Evolutionary conservation across 192 early-diverging fungal species (phyloP), one percentile per base, ranked within the genome.

Genomic region (Obelidium mucronatum): DNA sequence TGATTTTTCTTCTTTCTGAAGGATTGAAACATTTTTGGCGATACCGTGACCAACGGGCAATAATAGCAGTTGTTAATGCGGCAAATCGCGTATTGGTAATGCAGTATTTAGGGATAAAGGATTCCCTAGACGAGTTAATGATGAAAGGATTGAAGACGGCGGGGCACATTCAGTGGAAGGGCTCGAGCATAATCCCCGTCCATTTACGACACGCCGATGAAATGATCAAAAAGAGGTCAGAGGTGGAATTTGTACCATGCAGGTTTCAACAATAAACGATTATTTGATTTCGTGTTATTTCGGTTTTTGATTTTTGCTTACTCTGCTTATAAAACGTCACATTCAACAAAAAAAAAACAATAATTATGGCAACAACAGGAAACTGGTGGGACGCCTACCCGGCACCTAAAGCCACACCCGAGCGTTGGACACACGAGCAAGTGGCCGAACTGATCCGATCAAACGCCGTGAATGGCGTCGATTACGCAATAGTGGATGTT

Each of bases 331-430:
- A n/a, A n/a, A n/a, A n/a, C n/a, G n/a, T n/a, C n/a, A n/a, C n/a
- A n/a, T n/a, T 51, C 48, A 22, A 22, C 8, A 51, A 51, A 22
- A 51, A 51, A 51, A 51, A 13, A 51, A 13, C 48, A 22, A 51
- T 13, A 51, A 51, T 51, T 8, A 51, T 22, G 48, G 48, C 44
- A 48, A 59, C 65, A 24, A 53, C 15, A 13, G 17, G 13, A 8
- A 71, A 73, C 44, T 76, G 75, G 75, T 56, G 51, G 48, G 62
- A 67, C 36, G 52, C 65, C 40, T 75, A 37, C 36, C 73, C 73
- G 30, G 44, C 52, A 31, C 73, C 73, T 22, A 61, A n/a, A n/a
- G 44, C 73, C 13, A 40, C 6, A 5, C 73, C 73, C 11, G 73
- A 39, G 31, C 52, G 51, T 1, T 52, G 40, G 42, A 52, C 73